These are phyloP conservation scores for Diaporthe batatas DNA, from an alignment of 2,329 filamentous ascomycete genomes.

Conservation along the genomic window DNA sequence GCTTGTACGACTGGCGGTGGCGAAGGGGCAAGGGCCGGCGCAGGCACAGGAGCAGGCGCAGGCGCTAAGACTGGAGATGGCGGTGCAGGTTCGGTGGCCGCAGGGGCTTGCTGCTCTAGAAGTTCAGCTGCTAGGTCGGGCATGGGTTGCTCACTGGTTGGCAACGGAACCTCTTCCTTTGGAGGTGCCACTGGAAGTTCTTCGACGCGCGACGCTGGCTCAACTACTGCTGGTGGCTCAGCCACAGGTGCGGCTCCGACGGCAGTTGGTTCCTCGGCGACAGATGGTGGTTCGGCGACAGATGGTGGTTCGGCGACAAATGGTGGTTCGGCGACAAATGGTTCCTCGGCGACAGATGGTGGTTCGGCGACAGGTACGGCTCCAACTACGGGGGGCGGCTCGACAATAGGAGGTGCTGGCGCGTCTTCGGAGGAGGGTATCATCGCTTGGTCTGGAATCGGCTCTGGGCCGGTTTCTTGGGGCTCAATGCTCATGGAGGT, in stretches of 20 bases:
- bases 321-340: background rate
- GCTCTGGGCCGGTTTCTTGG: background rate
- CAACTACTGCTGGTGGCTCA: conserved; percentile 19
- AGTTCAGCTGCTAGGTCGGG: conserved; percentile 23
- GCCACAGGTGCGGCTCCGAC: background rate
- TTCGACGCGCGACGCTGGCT: conserved; percentile 9
- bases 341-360: background rate
- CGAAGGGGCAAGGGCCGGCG: background rate
- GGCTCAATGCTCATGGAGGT: conserved; percentile 15
- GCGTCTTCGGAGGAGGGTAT: conserved; percentile 4
- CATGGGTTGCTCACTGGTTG: conserved; percentile 39
- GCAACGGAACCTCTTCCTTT: conserved; percentile 32
- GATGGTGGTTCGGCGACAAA: too few relatives aligned
- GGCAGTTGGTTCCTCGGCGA: background rate
- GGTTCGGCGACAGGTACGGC: background rate
- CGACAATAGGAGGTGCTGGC: background rate
- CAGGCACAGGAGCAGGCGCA: background rate
- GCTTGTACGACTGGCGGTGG: conserved; percentile 17
- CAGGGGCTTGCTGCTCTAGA: conserved; percentile 1
- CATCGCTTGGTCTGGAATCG: conserved; percentile 20
- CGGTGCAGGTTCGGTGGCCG: background rate
- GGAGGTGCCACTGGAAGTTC: background rate
- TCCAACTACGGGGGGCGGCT: conserved; percentile 6
- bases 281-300: background rate
- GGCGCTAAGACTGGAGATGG: conserved; percentile 4